phyloP scores from a whole-genome alignment of 768 basidiomycete species.

The Lyophyllum decastes region DNA sequence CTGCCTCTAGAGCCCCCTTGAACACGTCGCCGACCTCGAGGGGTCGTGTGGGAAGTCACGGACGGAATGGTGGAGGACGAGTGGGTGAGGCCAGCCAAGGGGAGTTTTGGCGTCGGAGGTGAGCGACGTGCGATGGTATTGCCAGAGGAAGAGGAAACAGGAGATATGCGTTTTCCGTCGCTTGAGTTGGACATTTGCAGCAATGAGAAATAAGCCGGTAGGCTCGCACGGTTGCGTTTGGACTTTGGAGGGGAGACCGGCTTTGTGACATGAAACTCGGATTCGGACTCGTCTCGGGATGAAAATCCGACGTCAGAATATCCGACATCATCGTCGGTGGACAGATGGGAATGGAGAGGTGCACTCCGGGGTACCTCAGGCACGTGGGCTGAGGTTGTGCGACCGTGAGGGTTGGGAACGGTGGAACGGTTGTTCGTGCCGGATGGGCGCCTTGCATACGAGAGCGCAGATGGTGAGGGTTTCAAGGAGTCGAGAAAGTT shows the following conservation, averaged over 20 bases:
- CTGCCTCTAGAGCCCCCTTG: constrained; percentile 32
- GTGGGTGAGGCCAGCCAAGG: constrained; percentile 29
- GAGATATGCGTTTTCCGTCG: constrained; percentile 35
- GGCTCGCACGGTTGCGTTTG: constrained; percentile 67
- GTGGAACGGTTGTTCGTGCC: constrained; percentile 68
- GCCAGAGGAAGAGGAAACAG: constrained; percentile 49
- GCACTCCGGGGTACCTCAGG: constrained; percentile 44
- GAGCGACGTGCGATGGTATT: constrained; percentile 50
- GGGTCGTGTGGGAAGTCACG: constrained; percentile 40
- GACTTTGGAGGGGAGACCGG: constrained; percentile 41
- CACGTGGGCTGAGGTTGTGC: constrained; percentile 46
- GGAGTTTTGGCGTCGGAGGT: constrained; percentile 62
- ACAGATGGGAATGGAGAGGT: constrained; percentile 38
- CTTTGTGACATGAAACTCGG: constrained; percentile 29
- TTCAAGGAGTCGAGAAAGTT: constrained; percentile 33
- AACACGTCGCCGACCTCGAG: constrained; percentile 54
- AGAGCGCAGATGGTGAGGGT: constrained; percentile 50
- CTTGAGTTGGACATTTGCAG: constrained; percentile 52
- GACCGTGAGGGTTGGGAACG: constrained; percentile 56
- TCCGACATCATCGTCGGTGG: constrained; percentile 48
- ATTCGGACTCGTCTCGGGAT: constrained; percentile 37
- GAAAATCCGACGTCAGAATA: constrained; percentile 41
- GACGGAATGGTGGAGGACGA: constrained; percentile 21
- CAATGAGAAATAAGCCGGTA: constrained; percentile 77
- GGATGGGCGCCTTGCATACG: constrained; percentile 71